These are phyloP conservation scores for Boletus vermiculosoides DNA, from an alignment of 768 basidiomycete genomes.

Conservation along the genomic window DNA sequence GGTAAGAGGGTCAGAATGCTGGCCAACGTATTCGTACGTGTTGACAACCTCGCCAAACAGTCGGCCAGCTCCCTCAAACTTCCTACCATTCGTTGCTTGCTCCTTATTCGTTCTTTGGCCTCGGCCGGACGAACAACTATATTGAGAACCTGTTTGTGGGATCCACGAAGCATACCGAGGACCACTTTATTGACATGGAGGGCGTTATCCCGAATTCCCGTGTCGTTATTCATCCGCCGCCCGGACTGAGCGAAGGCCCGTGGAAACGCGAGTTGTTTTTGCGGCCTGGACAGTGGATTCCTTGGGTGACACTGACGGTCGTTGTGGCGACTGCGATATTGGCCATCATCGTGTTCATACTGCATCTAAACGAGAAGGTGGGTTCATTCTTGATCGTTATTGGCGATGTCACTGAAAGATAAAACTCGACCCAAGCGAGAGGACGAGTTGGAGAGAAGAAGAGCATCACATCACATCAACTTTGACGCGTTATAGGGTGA, in stretches of 20 bases:
- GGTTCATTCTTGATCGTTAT: slow-evolving; percentile 21
- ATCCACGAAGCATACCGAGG: slow-evolving; percentile 66
- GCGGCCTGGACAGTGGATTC: slow-evolving; percentile 95
- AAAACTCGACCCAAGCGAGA: slow-evolving; percentile 58
- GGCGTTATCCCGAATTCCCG: slow-evolving; percentile 98
- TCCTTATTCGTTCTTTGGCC: slow-evolving; percentile 94
- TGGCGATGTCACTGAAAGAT: slow-evolving; percentile 6
- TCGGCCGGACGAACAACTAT: slow-evolving; percentile 98
- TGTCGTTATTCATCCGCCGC: slow-evolving; percentile 86
- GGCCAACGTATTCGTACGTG: background rate
- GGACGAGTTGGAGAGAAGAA: slow-evolving; percentile 87
- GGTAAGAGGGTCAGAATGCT: slow-evolving; percentile 40
- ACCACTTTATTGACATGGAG: slow-evolving; percentile 90
- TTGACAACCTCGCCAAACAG: slow-evolving; percentile 38
- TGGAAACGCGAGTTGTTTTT: slow-evolving; percentile 93
- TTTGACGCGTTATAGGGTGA: slow-evolving; percentile 79
- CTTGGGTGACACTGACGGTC: slow-evolving; percentile 92
- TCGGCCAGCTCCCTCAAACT: slow-evolving; percentile 90
- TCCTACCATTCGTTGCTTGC: slow-evolving; percentile 87
- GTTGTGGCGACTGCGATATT: slow-evolving; percentile 70
- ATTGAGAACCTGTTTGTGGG: slow-evolving; percentile 98
- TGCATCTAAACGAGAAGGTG: slow-evolving; percentile 94
- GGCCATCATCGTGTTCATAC: slow-evolving; percentile 76
- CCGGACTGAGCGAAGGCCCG: slow-evolving; percentile 43
- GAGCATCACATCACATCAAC: slow-evolving; percentile 93